These are phyloP conservation scores for Passiflora organensis DNA, from an alignment of 345 rosid species.

Conservation along the genomic window DNA sequence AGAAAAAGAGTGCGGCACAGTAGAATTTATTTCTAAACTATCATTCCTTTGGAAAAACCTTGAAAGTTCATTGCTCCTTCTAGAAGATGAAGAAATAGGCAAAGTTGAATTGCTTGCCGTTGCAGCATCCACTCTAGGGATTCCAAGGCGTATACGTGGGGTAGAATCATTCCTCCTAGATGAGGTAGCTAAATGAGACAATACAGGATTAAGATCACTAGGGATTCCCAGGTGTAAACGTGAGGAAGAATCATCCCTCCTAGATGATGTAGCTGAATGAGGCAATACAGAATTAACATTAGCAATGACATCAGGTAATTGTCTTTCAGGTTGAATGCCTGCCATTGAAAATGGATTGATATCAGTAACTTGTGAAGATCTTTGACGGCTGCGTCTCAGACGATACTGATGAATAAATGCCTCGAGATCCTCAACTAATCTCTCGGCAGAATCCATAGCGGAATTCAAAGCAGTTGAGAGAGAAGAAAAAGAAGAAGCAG, in stretches of 20 bases:
- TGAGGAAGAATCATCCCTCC: constrained; percentile 17
- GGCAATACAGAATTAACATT: constrained; percentile 15
- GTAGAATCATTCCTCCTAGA: constrained; percentile 17
- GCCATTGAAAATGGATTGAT: constrained; percentile 24
- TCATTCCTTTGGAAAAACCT: neutral
- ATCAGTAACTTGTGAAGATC: constrained; percentile 18
- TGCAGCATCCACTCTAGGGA: neutral
- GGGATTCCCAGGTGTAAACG: constrained; percentile 2
- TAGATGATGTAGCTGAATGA: constrained; percentile 12
- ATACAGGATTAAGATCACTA: constrained; percentile 11
- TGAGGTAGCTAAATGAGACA: constrained; percentile 10
- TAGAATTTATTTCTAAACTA: constrained; percentile 2
- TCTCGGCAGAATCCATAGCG: constrained; percentile 32
- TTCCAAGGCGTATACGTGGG: constrained; percentile 1
- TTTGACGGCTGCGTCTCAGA: constrained; percentile 26
- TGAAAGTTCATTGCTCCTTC: constrained; percentile 5
- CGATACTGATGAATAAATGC: constrained; percentile 27
- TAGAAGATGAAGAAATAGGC: constrained; percentile 2
- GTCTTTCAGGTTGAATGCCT: constrained; percentile 14
- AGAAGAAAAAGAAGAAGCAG: constrained; percentile 32
- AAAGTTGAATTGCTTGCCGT: neutral
- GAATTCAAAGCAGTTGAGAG: constrained; percentile 34
- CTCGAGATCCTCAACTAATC: constrained; percentile 31
- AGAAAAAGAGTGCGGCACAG: neutral
- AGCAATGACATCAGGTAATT: constrained; percentile 16